Evolutionary conservation across 495 filamentous ascomycete species (phyloP).

Genomic region (Amphirosellinia nigrospora): DNA sequence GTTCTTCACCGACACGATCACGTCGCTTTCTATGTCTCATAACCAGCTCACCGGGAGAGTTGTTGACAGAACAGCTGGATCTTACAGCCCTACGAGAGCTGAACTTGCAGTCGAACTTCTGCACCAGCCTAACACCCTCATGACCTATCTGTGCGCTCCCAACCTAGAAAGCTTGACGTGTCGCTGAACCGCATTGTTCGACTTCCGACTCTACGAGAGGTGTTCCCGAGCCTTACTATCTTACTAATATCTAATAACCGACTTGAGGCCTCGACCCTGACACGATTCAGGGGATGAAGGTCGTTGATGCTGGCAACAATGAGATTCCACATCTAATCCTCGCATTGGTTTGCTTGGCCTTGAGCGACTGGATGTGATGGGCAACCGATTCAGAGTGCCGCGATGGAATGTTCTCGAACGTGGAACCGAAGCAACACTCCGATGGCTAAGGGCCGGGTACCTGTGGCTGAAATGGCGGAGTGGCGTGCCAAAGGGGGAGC

Average conservation of each 20-base stretch:
- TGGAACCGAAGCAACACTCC: slow-evolving; percentile 84
- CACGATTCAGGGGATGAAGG: slow-evolving; percentile 71
- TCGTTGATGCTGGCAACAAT: slow-evolving; percentile 82
- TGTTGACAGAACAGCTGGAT: slow-evolving; percentile 64
- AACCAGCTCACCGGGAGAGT: slow-evolving; percentile 71
- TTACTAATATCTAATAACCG: slow-evolving; percentile 80
- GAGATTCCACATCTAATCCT: slow-evolving; percentile 79
- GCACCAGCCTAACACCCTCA: slow-evolving; percentile 70
- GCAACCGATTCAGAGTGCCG: slow-evolving; percentile 87
- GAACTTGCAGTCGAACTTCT: slow-evolving; percentile 70
- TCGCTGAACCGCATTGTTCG: slow-evolving; percentile 76
- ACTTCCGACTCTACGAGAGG: slow-evolving; percentile 60
- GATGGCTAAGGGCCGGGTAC: slow-evolving; percentile 80
- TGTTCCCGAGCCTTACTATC: slow-evolving; percentile 70
- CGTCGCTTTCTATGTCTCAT: slow-evolving; percentile 76
- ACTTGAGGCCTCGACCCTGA: slow-evolving; percentile 75
- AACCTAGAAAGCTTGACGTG: slow-evolving; percentile 76
- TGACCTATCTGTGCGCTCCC: slow-evolving; percentile 69
- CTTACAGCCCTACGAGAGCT: slow-evolving; percentile 78
- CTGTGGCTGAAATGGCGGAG: slow-evolving; percentile 64
- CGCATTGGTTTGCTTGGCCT: slow-evolving; percentile 73
- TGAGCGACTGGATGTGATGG: slow-evolving; percentile 67
- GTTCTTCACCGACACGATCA: slow-evolving; percentile 71
- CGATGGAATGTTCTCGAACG: slow-evolving; percentile 83
- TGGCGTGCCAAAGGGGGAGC: slow-evolving; percentile 49